phyloP scores from a whole-genome alignment of 176 grass and related monocot genomes.

The Canna indica region DNA sequence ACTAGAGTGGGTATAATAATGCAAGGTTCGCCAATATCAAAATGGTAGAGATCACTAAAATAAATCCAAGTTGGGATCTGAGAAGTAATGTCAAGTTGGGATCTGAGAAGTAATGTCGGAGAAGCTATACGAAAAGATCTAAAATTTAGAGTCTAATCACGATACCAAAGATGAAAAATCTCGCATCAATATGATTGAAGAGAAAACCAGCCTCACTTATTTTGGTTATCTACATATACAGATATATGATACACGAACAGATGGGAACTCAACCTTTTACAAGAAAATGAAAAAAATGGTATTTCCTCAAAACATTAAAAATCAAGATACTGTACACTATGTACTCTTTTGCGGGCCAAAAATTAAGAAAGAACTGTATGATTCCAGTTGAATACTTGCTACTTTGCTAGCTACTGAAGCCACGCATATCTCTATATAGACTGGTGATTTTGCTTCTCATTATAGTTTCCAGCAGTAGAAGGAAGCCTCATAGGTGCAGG shows the following conservation, averaged over 20 bases:
- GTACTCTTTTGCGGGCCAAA: background rate
- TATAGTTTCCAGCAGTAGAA: conserved; percentile 39
- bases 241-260: conserved; percentile 1
- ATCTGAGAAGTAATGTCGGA: no score
- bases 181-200: no score
- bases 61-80: no score
- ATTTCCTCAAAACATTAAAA: background rate
- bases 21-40: no score
- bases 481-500: conserved; percentile 50
- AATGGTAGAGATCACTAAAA: no score
- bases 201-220: background rate
- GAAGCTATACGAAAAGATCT: no score
- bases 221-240: conserved; percentile 1
- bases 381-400: background rate
- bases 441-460: conserved; percentile 38
- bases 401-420: background rate
- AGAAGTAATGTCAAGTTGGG: no score
- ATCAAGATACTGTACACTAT: conserved; percentile 21
- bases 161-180: no score
- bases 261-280: background rate
- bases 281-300: background rate
- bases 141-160: no score
- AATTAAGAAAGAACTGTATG: background rate
- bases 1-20: no score
- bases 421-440: background rate